A percentile compares a stretch with the other conserved stretches of the same genome.
Evolutionary conservation across 2,329 filamentous ascomycete genomes (phyloP).

Genomic region (Botrytis fabae): DNA sequence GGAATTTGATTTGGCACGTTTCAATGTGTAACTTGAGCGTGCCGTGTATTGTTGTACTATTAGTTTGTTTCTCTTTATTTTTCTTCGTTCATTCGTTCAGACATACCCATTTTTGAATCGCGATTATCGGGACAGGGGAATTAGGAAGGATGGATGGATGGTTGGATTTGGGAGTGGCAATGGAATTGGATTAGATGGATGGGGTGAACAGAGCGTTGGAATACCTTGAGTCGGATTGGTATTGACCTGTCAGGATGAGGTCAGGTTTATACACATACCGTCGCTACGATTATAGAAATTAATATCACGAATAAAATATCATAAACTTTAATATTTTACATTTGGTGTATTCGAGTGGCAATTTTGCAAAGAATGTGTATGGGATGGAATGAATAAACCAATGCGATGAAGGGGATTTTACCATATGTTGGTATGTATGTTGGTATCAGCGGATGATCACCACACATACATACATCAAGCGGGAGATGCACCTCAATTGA

Average conservation of each 20-base stretch:
- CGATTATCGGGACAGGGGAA: not conserved
- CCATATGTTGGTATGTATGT: too few species aligned
- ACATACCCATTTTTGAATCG: slow-evolving; percentile 11
- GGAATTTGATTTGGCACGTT: slow-evolving; percentile 4
- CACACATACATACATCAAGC: too few species aligned
- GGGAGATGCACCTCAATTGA: too few species aligned
- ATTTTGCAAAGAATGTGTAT: not conserved
- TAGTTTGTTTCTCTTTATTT: not conserved
- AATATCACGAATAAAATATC: slow-evolving; percentile 6
- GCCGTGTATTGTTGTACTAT: slow-evolving; percentile 17
- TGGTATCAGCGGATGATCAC: too few species aligned
- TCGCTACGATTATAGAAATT: slow-evolving; percentile 8
- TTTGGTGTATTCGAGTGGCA: not conserved
- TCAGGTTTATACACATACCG: slow-evolving; percentile 15
- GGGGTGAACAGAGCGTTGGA: not conserved
- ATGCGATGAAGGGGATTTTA: not conserved
- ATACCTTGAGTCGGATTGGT: slow-evolving; percentile 1
- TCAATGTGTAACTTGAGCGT: not conserved
- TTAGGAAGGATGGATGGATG: not conserved
- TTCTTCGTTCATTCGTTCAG: slow-evolving; percentile 13
- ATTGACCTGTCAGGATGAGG: not conserved
- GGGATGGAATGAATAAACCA: not conserved
- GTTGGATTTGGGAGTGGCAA: not conserved
- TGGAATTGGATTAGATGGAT: slow-evolving; percentile 11
- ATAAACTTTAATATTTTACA: not conserved